phyloP scores from a whole-genome alignment of 805 yeast genomes.

The Lachancea meyersii region DNA sequence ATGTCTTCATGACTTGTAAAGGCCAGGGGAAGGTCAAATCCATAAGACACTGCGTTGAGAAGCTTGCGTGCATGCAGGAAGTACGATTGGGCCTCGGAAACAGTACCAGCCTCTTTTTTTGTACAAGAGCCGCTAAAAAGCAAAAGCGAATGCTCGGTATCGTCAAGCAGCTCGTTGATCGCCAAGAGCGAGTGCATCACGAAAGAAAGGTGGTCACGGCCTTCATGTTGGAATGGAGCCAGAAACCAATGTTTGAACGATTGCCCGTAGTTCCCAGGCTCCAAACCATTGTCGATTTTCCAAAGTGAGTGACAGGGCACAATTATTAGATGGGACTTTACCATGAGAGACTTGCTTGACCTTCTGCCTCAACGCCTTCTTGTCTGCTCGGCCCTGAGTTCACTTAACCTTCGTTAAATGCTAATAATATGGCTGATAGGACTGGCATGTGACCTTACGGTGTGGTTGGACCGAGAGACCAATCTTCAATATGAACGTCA shows the following conservation, averaged over 20 bases:
- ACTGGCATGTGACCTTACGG: no score
- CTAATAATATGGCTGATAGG: no score
- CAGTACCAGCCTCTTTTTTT: slow-evolving; percentile 45
- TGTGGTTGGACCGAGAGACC: no score
- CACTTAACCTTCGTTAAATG: no score
- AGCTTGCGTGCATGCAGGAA: slow-evolving; percentile 38
- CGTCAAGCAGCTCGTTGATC: slow-evolving; percentile 32
- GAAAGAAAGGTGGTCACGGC: slow-evolving; percentile 62
- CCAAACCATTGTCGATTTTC: slow-evolving; percentile 27
- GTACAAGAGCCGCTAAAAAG: slow-evolving; percentile 67
- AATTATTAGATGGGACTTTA: slow-evolving; percentile 35
- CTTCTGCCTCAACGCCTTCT: not conserved
- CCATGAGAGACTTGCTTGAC: not conserved
- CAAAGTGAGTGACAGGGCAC: slow-evolving; percentile 65
- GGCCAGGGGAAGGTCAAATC: slow-evolving; percentile 6
- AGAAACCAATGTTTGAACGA: slow-evolving; percentile 54
- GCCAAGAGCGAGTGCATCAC: slow-evolving; percentile 52
- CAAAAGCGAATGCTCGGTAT: slow-evolving; percentile 34
- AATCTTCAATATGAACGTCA: no score
- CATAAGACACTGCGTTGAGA: slow-evolving; percentile 16
- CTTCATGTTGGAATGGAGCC: slow-evolving; percentile 62
- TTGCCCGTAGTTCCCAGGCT: slow-evolving; percentile 40
- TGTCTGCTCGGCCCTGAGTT: no score
- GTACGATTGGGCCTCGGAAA: slow-evolving; percentile 60
- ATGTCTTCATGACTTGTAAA: slow-evolving; percentile 13